Percentiles rank a stretch among this genome's conserved stretches.
These are phyloP conservation scores for Chloromonas sp. DNA, from an alignment of 163 green algal species.

Conservation along the genomic window DNA sequence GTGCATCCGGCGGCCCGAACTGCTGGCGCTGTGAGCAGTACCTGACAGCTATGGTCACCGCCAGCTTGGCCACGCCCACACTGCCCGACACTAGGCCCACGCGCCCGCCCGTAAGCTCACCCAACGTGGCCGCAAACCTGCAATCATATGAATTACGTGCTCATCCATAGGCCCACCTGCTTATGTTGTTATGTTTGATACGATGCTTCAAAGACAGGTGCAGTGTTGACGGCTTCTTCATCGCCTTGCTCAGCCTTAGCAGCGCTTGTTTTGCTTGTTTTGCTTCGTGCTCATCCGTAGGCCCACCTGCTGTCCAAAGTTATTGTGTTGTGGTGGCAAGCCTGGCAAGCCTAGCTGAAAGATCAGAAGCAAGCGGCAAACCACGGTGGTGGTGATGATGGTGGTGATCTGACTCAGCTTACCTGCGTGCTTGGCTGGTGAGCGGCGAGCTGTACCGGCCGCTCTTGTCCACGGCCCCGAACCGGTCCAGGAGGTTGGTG, in stretches of 20 bases:
- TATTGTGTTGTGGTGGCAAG: no score
- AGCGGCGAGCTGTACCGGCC: constrained; percentile 64
- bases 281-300: no score
- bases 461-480: constrained; percentile 65
- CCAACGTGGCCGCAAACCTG: constrained; percentile 81
- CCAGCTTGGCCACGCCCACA: constrained; percentile 66
- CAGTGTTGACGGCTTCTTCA: no score
- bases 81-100: constrained; percentile 69
- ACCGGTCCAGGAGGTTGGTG: constrained; percentile 76
- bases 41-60: constrained; percentile 72
- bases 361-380: no score
- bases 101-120: constrained; percentile 79
- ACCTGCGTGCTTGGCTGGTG: constrained; percentile 32
- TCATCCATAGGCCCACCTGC: no score
- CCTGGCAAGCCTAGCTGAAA: no score
- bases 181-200: no score
- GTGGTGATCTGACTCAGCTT: not conserved
- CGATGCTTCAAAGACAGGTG: no score
- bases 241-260: no score
- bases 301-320: no score
- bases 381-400: no score
- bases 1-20: constrained; percentile 69
- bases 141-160: not conserved
- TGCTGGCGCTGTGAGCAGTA: constrained; percentile 77
- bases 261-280: no score